These are phyloP conservation scores for Heterococcus sp. DNA, from an alignment of 108 stramenopile genomes.

Conservation along the genomic window DNA sequence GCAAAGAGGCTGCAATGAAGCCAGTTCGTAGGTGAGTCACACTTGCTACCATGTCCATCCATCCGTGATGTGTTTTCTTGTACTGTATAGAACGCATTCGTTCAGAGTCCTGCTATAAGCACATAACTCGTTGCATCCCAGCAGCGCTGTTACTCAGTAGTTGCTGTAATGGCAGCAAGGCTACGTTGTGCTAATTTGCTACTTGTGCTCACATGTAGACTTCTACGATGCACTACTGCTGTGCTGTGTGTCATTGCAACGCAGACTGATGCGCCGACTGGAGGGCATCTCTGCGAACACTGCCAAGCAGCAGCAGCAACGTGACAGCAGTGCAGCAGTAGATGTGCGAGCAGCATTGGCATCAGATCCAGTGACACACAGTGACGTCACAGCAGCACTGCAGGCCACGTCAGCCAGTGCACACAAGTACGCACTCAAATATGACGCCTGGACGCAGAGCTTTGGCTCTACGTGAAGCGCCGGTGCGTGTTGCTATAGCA, in stretches of 20 bases:
- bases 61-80: no score
- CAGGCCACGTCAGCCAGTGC: not conserved
- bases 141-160: no score
- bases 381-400: not conserved
- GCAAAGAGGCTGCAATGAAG: conserved; percentile 67
- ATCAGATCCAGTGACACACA: not conserved
- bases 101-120: no score
- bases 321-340: not conserved
- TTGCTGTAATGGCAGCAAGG: not conserved
- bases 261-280: conserved; percentile 44
- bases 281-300: no score
- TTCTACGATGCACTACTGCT: not conserved
- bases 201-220: not conserved
- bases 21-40: conserved; percentile 47
- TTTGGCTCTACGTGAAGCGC: no score
- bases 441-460: not conserved
- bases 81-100: no score
- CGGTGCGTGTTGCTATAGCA: no score
- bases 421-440: not conserved
- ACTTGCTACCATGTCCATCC: no score
- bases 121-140: no score
- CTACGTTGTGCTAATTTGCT: not conserved
- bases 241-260: not conserved
- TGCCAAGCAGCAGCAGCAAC: not conserved
- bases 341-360: not conserved